Base-by-base conservation (phyloP, 2,329 filamentous ascomycete genomes). In the Colletotrichum sp. region DNA sequence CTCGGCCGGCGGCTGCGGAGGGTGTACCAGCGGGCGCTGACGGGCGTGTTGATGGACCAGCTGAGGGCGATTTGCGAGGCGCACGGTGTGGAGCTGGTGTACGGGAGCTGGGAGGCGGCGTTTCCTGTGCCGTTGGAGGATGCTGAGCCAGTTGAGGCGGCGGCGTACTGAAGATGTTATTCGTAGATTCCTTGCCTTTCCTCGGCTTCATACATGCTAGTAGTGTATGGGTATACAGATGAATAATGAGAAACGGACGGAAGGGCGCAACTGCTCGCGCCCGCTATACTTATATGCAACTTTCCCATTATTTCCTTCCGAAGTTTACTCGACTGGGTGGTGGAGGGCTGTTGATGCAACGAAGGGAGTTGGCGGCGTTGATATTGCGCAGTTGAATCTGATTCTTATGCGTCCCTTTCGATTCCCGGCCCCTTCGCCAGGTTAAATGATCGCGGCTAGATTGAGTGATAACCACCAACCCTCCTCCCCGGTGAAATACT, bases 21-120 rank as follows among this genome's bases (percentile, higher is more conserved):
- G 57, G 64, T 77, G 18, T 73, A 76, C 67, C 76, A 72, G 60
- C 49, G 44, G 36, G 64, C 63, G 30, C 63, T 77, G 66, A 77
- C 68, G 34, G 77, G 77, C n/a, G 57, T 30, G 34, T 4, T 30
- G 28, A 75, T 72, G 76, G 76, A 77, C 34, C 74, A 67, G 60
- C 64, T 77, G 32, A 15, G 75, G 36, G 63, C n/a, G 28, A 32
- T 67, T 28, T 71, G 66, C 59, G 70, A 71, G 67, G 39, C 71
- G 12, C 57, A 68, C 15, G 75, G 66, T 13, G 75, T 75, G 32
- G 76, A 77, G 64, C 44, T 77, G 13, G 30, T 57, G 28, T 71
- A 75, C 5, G 75, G 75, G 7, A 34, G 74, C 65, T 74, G 75
- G 75, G 44, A 75, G 15, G 24, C 66, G 26, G 18, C 21, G 57